Evolutionary conservation across 345 rosid species (phyloP).

Genomic region (Brassica cretica): DNA sequence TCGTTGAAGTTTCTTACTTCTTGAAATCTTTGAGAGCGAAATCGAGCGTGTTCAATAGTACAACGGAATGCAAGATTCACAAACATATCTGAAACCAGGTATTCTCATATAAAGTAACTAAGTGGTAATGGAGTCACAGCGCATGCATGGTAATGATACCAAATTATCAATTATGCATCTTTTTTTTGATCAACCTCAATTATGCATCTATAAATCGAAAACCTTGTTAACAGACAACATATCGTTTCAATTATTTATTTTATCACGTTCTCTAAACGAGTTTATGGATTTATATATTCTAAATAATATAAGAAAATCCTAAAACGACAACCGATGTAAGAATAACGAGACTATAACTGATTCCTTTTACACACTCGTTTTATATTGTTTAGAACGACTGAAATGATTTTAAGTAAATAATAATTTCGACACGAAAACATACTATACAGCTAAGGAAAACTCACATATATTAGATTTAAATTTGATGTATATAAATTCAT

Average conservation of each 20-base stretch:
- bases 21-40: not conserved
- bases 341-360: not conserved
- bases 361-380: not conserved
- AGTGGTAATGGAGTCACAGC: slow-evolving; percentile 2
- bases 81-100: slow-evolving; percentile 4
- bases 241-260: not conserved
- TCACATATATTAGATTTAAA: not conserved
- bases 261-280: slow-evolving; percentile 8
- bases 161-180: slow-evolving; percentile 6
- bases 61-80: not conserved
- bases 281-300: not conserved
- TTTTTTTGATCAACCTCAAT: not conserved
- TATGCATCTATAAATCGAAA: slow-evolving; percentile 9
- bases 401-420: not conserved
- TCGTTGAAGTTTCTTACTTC: not conserved
- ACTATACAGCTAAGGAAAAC: not conserved
- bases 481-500: too few relatives aligned
- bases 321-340: not conserved
- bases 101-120: not conserved
- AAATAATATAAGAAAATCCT: not conserved
- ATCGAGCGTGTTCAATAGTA: not conserved
- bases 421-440: not conserved
- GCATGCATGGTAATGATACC: slow-evolving; percentile 17
- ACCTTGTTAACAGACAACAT: not conserved
- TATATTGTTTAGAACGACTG: not conserved